These are phyloP conservation scores for Dimocarpus longan DNA, from an alignment of 345 rosid species.

Conservation along the genomic window DNA sequence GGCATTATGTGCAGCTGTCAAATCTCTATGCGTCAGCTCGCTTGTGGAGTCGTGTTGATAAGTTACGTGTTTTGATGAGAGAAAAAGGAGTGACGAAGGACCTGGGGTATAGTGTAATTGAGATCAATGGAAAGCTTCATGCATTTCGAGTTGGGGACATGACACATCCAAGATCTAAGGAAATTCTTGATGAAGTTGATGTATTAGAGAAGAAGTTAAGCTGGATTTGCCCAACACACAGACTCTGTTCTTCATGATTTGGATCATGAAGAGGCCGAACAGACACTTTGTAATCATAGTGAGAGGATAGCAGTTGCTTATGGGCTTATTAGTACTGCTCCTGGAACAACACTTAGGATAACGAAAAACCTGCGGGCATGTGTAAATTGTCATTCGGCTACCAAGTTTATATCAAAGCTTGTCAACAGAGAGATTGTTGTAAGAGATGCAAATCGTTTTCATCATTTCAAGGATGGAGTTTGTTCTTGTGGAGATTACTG, in stretches of 20 bases:
- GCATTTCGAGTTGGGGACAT: constrained; percentile 66
- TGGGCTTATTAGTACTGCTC: constrained; percentile 59
- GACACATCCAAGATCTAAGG: constrained; percentile 51
- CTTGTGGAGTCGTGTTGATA: constrained; percentile 59
- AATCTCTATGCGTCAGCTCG: constrained; percentile 69
- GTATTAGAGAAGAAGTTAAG: constrained; percentile 53
- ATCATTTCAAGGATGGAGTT: constrained; percentile 62
- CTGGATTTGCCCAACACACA: constrained; percentile 51
- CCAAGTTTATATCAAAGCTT: constrained; percentile 57
- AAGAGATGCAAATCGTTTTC: constrained; percentile 68
- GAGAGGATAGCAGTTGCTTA: constrained; percentile 72
- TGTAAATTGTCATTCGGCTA: constrained; percentile 66
- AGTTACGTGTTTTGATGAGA: constrained; percentile 56
- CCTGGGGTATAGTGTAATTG: constrained; percentile 60
- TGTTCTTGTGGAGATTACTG: constrained; percentile 58
- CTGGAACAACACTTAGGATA: constrained; percentile 58
- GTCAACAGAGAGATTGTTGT: constrained; percentile 61
- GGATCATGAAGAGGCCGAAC: constrained; percentile 59
- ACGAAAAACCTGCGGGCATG: constrained; percentile 69
- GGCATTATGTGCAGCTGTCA: constrained; percentile 74
- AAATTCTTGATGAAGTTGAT: constrained; percentile 47
- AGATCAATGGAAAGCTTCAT: constrained; percentile 54
- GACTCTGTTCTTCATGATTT: constrained; percentile 64
- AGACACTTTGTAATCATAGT: constrained; percentile 67
- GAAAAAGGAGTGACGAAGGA: constrained; percentile 63